A percentile compares a stretch with the other conserved stretches of the same genome.
phyloP scores from a whole-genome alignment of 257 asterid genomes.

The Gynochthodes officinalis region DNA sequence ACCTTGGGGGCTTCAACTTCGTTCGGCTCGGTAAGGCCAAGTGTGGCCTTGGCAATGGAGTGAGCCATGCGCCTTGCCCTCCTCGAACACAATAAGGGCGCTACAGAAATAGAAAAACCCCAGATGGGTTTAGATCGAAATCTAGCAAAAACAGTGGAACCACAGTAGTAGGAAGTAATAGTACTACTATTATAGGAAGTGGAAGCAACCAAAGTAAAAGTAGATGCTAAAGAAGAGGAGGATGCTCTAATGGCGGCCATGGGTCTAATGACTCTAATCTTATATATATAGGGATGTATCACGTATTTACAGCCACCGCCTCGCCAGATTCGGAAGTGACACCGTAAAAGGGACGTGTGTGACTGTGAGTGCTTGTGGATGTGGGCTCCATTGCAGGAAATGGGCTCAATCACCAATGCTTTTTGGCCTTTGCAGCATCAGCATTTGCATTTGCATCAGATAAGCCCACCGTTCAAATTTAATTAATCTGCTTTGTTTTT shows the following conservation, averaged over 20 bases:
- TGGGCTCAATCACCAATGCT: not conserved
- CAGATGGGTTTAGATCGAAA: conserved; percentile 26
- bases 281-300: conserved; percentile 11
- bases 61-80: conserved; percentile 44
- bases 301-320: not conserved
- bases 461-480: not conserved
- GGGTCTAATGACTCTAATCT: too few relatives aligned
- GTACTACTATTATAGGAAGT: conserved; percentile 16
- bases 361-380: not conserved
- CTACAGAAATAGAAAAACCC: conserved; percentile 25
- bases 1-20: conserved; percentile 39
- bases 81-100: conserved; percentile 29
- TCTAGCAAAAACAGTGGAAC: conserved; percentile 28
- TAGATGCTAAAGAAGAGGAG: conserved; percentile 27
- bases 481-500: not conserved
- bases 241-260: conserved; percentile 42
- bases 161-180: conserved; percentile 4
- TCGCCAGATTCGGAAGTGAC: not conserved
- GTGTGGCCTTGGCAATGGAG: conserved; percentile 41
- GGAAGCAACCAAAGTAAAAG: conserved; percentile 17
- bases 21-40: conserved; percentile 45
- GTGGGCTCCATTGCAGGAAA: not conserved
- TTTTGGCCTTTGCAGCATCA: not conserved
- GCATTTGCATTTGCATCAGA: not conserved
- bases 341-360: not conserved